These are phyloP conservation scores for Candida peoriensis DNA, from an alignment of 805 yeast species.

Conservation along the genomic window DNA sequence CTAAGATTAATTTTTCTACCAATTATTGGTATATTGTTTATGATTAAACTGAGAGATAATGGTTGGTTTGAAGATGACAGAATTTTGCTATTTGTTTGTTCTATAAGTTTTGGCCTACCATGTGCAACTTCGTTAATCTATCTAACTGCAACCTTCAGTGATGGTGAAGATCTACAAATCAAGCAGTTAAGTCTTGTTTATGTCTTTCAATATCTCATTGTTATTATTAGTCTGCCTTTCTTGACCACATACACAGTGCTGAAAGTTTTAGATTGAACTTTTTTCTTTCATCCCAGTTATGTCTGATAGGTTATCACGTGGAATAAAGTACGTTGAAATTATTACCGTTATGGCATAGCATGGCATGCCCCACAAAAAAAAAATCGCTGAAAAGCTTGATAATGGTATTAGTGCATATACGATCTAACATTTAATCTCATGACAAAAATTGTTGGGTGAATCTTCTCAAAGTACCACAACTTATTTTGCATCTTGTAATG, in stretches of 20 bases:
- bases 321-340: too few species aligned
- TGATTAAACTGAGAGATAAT: constrained; percentile 53
- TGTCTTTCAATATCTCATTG: constrained; percentile 16
- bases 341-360: too few species aligned
- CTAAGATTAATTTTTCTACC: constrained; percentile 72
- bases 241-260: constrained; percentile 8
- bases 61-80: constrained; percentile 56
- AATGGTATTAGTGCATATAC: too few species aligned
- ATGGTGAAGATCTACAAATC: constrained; percentile 10
- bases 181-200: constrained; percentile 16
- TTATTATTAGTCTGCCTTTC: constrained; percentile 19
- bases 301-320: too few species aligned
- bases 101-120: constrained; percentile 75
- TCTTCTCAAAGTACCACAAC: too few species aligned
- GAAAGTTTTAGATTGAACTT: too few species aligned
- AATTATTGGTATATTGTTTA: constrained; percentile 65
- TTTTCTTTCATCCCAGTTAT: too few species aligned
- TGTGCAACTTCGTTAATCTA: constrained; percentile 86
- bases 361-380: too few species aligned
- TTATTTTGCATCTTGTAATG: too few species aligned
- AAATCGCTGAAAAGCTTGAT: too few species aligned
- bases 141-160: constrained; percentile 68
- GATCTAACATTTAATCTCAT: too few species aligned
- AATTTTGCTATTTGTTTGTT: constrained; percentile 67
- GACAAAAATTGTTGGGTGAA: too few species aligned